A percentile compares a stretch with the other conserved stretches of the same genome.
phyloP scores from a whole-genome alignment of 352 stramenopile genomes.

The Phytophthora lateralis region DNA sequence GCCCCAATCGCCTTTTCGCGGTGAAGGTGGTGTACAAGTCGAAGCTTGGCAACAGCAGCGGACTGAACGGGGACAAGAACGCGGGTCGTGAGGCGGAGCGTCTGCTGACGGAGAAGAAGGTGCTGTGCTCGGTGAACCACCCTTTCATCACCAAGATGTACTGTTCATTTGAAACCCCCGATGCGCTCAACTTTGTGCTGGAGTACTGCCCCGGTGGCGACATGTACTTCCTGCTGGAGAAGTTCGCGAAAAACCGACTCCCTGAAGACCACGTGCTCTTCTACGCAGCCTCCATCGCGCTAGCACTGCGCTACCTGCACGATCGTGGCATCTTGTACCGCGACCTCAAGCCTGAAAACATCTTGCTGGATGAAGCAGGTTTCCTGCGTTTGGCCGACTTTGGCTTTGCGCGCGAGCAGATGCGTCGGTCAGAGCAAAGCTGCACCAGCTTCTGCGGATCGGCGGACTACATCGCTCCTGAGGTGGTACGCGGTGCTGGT shows the following conservation, averaged over 20 bases:
- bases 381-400: constrained; percentile 90
- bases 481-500: constrained; percentile 72
- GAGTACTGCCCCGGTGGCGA: constrained; percentile 98
- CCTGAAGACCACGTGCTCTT: constrained; percentile 93
- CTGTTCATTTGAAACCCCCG: constrained; percentile 89
- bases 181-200: constrained; percentile 98
- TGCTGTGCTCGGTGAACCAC: constrained; percentile 95
- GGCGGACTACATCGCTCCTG: constrained; percentile 86
- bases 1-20: constrained; percentile 56
- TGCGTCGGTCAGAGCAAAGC: constrained; percentile 57
- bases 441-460: constrained; percentile 87
- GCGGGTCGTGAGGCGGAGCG: constrained; percentile 54
- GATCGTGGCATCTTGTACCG: constrained; percentile 83
- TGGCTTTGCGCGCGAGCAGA: constrained; percentile 69
- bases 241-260: constrained; percentile 92
- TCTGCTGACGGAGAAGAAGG: constrained; percentile 97
- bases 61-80: constrained; percentile 32
- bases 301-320: constrained; percentile 93
- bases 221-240: constrained; percentile 94
- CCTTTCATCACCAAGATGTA: constrained; percentile 98
- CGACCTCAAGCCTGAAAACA: constrained; percentile 93
- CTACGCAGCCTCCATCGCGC: constrained; percentile 96
- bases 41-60: constrained; percentile 49
- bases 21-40: constrained; percentile 83
- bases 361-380: constrained; percentile 88